Conservation (phyloP, 257 asterid genomes). For the Lavandula angustifolia region DNA sequence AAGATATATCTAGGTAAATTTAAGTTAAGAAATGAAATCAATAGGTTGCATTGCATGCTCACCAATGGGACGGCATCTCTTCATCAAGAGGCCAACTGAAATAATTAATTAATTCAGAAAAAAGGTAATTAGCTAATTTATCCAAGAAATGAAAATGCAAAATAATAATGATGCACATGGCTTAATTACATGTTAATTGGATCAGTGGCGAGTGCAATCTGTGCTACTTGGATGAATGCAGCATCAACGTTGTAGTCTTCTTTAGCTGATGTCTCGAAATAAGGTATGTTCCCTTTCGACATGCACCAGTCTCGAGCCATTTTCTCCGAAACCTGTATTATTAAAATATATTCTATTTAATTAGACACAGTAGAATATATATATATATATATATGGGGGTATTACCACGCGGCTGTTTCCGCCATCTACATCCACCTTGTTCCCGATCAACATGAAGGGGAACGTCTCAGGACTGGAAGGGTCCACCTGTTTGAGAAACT, state of each 20-base stretch:
- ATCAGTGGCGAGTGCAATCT: slow-evolving; percentile 58
- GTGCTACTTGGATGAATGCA: slow-evolving; percentile 62
- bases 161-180: no score
- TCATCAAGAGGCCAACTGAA: slow-evolving; percentile 69
- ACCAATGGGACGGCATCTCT: slow-evolving; percentile 62
- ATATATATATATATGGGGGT: no score
- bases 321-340: slow-evolving; percentile 59
- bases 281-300: slow-evolving; percentile 72
- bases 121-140: no score
- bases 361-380: not conserved
- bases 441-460: slow-evolving; percentile 84
- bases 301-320: slow-evolving; percentile 73
- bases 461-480: slow-evolving; percentile 63
- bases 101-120: not conserved
- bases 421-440: slow-evolving; percentile 73
- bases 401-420: slow-evolving; percentile 72
- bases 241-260: slow-evolving; percentile 68
- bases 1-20: no score
- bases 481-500: slow-evolving; percentile 78
- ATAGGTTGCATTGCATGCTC: slow-evolving; percentile 24
- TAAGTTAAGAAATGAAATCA: no score
- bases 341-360: not conserved
- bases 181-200: slow-evolving; percentile 49
- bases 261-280: slow-evolving; percentile 86
- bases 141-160: no score